Conservation (phyloP, 352 stramenopile species). For the Albugo laibachii region DNA sequence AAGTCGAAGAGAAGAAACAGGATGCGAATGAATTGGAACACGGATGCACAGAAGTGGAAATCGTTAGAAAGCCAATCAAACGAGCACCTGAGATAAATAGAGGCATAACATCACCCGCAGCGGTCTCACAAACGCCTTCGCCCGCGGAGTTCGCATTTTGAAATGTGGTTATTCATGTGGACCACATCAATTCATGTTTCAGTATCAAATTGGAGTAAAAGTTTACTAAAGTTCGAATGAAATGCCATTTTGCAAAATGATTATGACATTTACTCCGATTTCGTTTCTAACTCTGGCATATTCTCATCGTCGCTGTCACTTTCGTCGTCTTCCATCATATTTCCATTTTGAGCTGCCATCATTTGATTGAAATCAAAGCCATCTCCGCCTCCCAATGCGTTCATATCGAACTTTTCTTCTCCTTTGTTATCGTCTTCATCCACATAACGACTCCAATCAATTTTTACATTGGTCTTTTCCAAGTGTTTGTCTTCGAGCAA, state of each 20-base stretch:
- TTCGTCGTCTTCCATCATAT: conserved; percentile 32
- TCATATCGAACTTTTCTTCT: conserved; percentile 70
- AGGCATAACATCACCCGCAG: no score
- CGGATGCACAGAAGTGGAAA: conserved; percentile 2
- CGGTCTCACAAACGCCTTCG: no score
- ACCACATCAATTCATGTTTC: no score
- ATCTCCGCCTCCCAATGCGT: conserved; percentile 57
- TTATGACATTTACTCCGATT: conserved; percentile 1
- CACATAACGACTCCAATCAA: conserved; percentile 94
- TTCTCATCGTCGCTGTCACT: conserved; percentile 54
- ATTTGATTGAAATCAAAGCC: conserved; percentile 93
- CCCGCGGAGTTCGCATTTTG: no score
- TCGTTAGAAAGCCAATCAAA: no score
- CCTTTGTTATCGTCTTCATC: conserved; percentile 93
- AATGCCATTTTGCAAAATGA: no score
- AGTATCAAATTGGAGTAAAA: no score
- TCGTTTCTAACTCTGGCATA: conserved; percentile 67
- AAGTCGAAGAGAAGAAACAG: no score
- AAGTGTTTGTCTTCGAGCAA: conserved; percentile 91
- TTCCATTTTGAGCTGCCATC: conserved; percentile 74
- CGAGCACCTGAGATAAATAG: no score
- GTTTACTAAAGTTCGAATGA: no score
- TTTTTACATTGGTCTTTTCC: conserved; percentile 93
- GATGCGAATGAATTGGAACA: no score
- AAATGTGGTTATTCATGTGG: no score